Percentiles rank a stretch among this genome's conserved stretches.
Conservation (phyloP, 164 flowering plant species). For the Cinnamomum micranthum region DNA sequence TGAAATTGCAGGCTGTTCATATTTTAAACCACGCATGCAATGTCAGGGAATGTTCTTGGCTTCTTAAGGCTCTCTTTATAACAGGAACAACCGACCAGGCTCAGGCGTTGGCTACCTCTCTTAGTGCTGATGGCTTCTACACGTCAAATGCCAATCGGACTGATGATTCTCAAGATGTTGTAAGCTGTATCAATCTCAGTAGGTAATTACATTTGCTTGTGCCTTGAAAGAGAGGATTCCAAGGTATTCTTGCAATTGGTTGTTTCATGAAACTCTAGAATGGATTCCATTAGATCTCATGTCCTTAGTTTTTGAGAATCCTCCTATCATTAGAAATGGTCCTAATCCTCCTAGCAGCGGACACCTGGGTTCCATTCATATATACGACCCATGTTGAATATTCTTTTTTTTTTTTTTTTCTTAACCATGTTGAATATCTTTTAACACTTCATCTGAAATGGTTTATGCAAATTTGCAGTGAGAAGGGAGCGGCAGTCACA, state of each 20-base stretch:
- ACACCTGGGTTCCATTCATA: too few species aligned
- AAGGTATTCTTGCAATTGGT: too few species aligned
- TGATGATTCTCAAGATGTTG: not conserved
- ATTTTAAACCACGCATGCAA: conserved; percentile 20
- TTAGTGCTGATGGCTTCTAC: conserved; percentile 20
- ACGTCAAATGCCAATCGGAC: not conserved
- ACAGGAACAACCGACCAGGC: conserved; percentile 19
- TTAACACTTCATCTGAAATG: too few species aligned
- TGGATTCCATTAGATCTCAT: too few species aligned
- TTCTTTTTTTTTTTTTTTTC: not conserved
- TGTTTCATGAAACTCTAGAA: too few species aligned
- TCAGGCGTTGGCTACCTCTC: conserved; percentile 11
- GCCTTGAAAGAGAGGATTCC: not conserved
- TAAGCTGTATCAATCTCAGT: not conserved
- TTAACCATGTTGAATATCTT: too few species aligned
- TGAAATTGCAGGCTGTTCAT: conserved; percentile 23
- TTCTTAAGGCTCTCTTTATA: conserved; percentile 28
- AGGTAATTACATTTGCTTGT: not conserved
- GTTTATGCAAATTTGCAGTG: conserved; percentile 11
- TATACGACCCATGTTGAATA: too few species aligned
- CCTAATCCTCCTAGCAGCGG: too few species aligned
- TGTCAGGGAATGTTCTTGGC: not conserved
- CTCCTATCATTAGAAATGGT: too few species aligned
- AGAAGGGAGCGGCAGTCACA: conserved; percentile 14
- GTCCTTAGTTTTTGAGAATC: too few species aligned